Conservation (phyloP, 768 basidiomycete species). For the Tulasnella sp. region DNA sequence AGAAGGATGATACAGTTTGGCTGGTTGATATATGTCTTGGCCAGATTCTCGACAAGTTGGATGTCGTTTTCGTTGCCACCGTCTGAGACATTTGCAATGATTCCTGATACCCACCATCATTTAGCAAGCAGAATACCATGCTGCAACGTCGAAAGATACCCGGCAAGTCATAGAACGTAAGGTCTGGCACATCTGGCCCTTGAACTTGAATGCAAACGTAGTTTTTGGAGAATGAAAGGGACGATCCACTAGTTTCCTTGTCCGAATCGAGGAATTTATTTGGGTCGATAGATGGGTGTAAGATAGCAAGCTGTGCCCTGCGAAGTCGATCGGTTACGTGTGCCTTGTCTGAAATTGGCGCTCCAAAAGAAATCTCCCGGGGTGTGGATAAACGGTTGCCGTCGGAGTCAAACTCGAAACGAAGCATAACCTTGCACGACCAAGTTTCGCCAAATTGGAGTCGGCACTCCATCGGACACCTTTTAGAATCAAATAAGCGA, state of each 20-base stretch:
- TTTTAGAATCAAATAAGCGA: slow-evolving; percentile 21
- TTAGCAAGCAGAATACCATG: neutral
- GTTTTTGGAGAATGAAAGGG: slow-evolving; percentile 54
- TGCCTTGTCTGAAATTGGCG: neutral
- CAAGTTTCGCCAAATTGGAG: slow-evolving; percentile 40
- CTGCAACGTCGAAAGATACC: neutral
- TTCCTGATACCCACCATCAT: neutral
- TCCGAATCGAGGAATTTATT: slow-evolving; percentile 23
- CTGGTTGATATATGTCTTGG: slow-evolving; percentile 18
- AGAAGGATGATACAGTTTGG: slow-evolving; percentile 31
- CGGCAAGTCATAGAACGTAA: slow-evolving; percentile 43
- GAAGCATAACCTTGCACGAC: slow-evolving; percentile 45
- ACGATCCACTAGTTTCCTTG: neutral
- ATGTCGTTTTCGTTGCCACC: slow-evolving; percentile 30
- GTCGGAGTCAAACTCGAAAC: slow-evolving; percentile 41
- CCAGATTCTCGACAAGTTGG: slow-evolving; percentile 28
- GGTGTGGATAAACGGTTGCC: slow-evolving; percentile 31
- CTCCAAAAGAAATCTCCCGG: slow-evolving; percentile 35
- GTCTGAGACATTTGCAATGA: slow-evolving; percentile 33
- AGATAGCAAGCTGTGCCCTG: slow-evolving; percentile 39
- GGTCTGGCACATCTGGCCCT: slow-evolving; percentile 49
- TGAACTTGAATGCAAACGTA: slow-evolving; percentile 52
- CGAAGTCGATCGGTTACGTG: slow-evolving; percentile 36
- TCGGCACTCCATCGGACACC: slow-evolving; percentile 48
- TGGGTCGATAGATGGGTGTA: slow-evolving; percentile 21